These are phyloP conservation scores for Ustilago shanxiensis DNA, from an alignment of 1,284 basidiomycete species.

Conservation along the genomic window DNA sequence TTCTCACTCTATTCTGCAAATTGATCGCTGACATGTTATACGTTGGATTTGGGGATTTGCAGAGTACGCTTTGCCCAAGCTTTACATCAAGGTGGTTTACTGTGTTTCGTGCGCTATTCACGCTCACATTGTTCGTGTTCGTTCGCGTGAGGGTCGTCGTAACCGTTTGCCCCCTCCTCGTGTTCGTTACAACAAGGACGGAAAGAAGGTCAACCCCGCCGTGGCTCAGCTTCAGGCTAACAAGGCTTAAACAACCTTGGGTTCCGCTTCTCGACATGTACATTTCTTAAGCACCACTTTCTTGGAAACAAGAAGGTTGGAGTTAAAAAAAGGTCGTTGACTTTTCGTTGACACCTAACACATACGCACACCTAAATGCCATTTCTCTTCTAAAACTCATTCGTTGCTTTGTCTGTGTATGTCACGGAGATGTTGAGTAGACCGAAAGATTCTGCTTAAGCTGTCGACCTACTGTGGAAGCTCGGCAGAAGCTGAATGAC, in stretches of 20 bases:
- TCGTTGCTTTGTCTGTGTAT: too few relatives aligned
- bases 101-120: slow-evolving; percentile 99
- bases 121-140: slow-evolving; percentile 79
- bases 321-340: neutral
- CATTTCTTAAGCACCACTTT: neutral
- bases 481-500: too few relatives aligned
- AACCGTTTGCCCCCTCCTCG: slow-evolving; percentile 82
- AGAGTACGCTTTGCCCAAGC: slow-evolving; percentile 97
- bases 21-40: neutral
- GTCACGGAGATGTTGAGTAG: too few relatives aligned
- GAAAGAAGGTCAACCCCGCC: slow-evolving; percentile 77
- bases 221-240: slow-evolving; percentile 59
- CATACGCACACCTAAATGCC: slow-evolving; percentile 4
- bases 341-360: neutral
- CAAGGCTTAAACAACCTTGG: slow-evolving; percentile 32
- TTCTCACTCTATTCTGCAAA: neutral
- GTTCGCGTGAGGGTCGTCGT: slow-evolving; percentile 67
- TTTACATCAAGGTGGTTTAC: slow-evolving; percentile 99
- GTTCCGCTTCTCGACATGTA: slow-evolving; percentile 20
- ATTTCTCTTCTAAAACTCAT: slow-evolving; percentile 16
- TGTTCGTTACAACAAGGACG: slow-evolving; percentile 92
- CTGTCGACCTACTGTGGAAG: too few relatives aligned
- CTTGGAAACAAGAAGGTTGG: neutral
- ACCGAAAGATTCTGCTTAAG: too few relatives aligned
- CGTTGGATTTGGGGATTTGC: too few relatives aligned